These are phyloP conservation scores for Nannochloropsis limnetica DNA, from an alignment of 352 stramenopile species.

Conservation along the genomic window DNA sequence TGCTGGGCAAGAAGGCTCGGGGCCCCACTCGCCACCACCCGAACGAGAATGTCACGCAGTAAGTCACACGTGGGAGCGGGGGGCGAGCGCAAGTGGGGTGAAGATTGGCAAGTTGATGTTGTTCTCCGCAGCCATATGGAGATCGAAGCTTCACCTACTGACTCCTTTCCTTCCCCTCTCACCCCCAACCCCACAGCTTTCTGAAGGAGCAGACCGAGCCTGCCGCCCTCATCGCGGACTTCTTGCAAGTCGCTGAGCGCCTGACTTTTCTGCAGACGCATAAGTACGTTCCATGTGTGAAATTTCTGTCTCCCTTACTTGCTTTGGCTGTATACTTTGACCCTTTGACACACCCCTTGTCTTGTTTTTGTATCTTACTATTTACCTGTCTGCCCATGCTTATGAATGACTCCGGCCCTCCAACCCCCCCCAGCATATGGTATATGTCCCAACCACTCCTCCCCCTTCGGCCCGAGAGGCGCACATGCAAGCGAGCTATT, in stretches of 20 bases:
- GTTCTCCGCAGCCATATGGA: not conserved
- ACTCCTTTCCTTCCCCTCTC: not conserved
- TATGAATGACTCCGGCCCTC: not conserved
- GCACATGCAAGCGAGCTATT: not conserved
- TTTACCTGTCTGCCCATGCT: not conserved
- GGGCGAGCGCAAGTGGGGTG: not conserved
- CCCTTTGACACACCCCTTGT: not conserved
- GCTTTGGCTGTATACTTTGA: not conserved
- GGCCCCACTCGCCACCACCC: not conserved
- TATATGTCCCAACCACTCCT: not conserved
- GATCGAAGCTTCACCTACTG: not conserved
- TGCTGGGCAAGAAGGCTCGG: conserved; percentile 32
- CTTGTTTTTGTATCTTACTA: not conserved
- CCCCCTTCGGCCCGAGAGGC: not conserved
- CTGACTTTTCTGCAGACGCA: conserved; percentile 3
- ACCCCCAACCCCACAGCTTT: conserved; percentile 12
- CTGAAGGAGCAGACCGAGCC: conserved; percentile 13
- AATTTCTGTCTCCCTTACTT: not conserved
- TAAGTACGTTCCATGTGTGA: not conserved
- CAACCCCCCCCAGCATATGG: not conserved
- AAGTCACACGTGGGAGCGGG: not conserved
- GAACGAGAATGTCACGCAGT: not conserved
- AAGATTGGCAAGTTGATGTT: not conserved
- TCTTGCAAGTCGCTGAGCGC: not conserved
- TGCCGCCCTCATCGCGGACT: not conserved